Evolutionary conservation across 108 stramenopile species (phyloP).

Genomic region (Epithemia pelagica): DNA sequence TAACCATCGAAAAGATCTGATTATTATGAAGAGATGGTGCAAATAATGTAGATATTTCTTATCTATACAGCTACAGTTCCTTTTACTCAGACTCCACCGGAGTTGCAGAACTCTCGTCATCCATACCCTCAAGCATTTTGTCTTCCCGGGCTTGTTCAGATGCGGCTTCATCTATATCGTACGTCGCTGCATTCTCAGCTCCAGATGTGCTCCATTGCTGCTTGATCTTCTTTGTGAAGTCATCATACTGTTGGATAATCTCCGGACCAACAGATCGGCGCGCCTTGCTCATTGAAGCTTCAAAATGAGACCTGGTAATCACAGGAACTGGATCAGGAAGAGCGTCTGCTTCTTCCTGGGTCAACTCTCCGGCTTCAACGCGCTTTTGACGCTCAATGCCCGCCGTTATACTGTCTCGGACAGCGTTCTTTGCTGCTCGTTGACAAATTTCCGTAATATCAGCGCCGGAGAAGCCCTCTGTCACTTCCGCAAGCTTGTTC

Average conservation of each 20-base stretch:
- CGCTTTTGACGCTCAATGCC: slow-evolving; percentile 76
- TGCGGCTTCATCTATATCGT: slow-evolving; percentile 80
- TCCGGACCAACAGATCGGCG: slow-evolving; percentile 84
- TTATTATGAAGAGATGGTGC: too few species aligned
- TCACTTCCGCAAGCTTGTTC: slow-evolving; percentile 74
- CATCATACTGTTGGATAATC: slow-evolving; percentile 82
- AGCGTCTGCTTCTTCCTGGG: slow-evolving; percentile 79
- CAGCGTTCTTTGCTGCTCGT: slow-evolving; percentile 91
- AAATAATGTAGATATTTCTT: too few species aligned
- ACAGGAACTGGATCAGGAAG: slow-evolving; percentile 73
- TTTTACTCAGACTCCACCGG: neutral
- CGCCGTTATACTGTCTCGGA: slow-evolving; percentile 84
- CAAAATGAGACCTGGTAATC: slow-evolving; percentile 82
- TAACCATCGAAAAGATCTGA: too few species aligned
- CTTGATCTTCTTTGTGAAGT: slow-evolving; percentile 83
- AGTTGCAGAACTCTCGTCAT: slow-evolving; percentile 13
- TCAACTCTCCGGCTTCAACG: slow-evolving; percentile 81
- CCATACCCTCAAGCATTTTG: slow-evolving; percentile 36
- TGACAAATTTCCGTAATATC: slow-evolving; percentile 97
- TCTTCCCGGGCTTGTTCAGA: slow-evolving; percentile 74
- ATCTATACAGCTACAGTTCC: too few species aligned
- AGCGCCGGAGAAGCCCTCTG: slow-evolving; percentile 93
- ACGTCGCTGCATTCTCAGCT: slow-evolving; percentile 30
- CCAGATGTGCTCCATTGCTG: slow-evolving; percentile 66
- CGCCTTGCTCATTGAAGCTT: slow-evolving; percentile 87